Base-by-base conservation (phyloP, 768 basidiomycete species). In the Lactarius deliciosus region DNA sequence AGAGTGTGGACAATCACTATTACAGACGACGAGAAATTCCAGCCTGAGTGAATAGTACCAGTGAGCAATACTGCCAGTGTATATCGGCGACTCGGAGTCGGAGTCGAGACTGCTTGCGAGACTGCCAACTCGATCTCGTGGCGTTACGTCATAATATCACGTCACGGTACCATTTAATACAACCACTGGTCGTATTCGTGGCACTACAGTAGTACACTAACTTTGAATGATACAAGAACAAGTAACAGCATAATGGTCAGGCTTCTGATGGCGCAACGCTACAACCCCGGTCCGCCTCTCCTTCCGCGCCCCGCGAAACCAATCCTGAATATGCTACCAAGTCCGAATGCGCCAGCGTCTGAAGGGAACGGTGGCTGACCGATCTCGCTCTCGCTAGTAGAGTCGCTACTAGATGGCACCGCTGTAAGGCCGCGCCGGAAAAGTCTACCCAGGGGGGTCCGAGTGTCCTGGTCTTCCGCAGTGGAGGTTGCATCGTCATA, bases 261-360 rank as follows among this genome's bases (percentile, higher is more conserved):
- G 41, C 7, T 32, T 41, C 47, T 18, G 13, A 20, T 20, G 55
- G 41, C 30, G 34, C 47, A 22, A 11, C 20, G 8, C 22, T 55
- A 60, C 7, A 10, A 43, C 25, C 61, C 15, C 5, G 25, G 18
- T 28, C 50, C 34, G 30, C 47, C 34, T 9, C 58, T 58, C 16
- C 61, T 53, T 16, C 58, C 3, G 11, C 34, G 36, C 64, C 9
- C 87, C 54, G 88, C 82, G 71, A 81, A 84, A 5, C 88, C 88
- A 65, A 89, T 73, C 41, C 88, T 80, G 72, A 87, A 82, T 32
- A 78, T 6, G 2, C 70, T 60, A 20, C 71, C 68, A 57, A 70
- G 22, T 45, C 74, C 68, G 65, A 65, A 65, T 41, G 69, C 60
- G 22, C 61, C 22, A 20, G 60, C 64, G 61, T 61, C 28, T 50